Evolutionary conservation across 2,329 filamentous ascomycete genomes (phyloP).

Genomic region (Fusarium torulosum): DNA sequence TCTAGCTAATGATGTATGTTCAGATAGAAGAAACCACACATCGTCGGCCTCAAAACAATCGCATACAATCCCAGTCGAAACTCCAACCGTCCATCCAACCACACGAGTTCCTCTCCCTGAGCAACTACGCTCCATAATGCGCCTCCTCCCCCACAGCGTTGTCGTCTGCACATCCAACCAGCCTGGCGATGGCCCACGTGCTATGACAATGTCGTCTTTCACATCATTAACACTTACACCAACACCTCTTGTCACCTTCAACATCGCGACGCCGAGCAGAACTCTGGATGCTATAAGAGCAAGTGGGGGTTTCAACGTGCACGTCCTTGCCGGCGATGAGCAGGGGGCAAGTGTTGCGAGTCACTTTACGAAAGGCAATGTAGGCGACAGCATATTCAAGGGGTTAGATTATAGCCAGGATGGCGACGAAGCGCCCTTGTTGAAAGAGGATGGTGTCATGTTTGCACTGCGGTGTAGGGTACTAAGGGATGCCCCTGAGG

Average conservation of each 20-base stretch:
- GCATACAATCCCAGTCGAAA: slow-evolving; percentile 49
- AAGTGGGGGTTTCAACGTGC: slow-evolving; percentile 65
- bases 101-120: slow-evolving; percentile 55
- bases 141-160: slow-evolving; percentile 65
- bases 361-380: slow-evolving; percentile 65
- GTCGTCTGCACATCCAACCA: slow-evolving; percentile 67
- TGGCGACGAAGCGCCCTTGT: slow-evolving; percentile 54
- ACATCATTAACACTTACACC: slow-evolving; percentile 67
- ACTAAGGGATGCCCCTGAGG: slow-evolving; percentile 54
- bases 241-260: slow-evolving; percentile 67
- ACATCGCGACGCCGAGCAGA: slow-evolving; percentile 67
- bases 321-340: slow-evolving; percentile 63
- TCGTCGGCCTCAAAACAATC: slow-evolving; percentile 42
- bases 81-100: slow-evolving; percentile 54
- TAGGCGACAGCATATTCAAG: slow-evolving; percentile 55
- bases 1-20: slow-evolving; percentile 23
- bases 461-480: slow-evolving; percentile 61
- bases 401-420: slow-evolving; percentile 31
- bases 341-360: slow-evolving; percentile 64
- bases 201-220: slow-evolving; percentile 72
- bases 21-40: slow-evolving; percentile 39
- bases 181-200: slow-evolving; percentile 54
- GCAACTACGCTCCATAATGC: slow-evolving; percentile 66
- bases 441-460: slow-evolving; percentile 65
- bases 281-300: slow-evolving; percentile 64